Evolutionary conservation across 1,284 basidiomycete species (phyloP), one percentile per base, ranked within the genome.

Genomic region (Neonothopanus nambi): DNA sequence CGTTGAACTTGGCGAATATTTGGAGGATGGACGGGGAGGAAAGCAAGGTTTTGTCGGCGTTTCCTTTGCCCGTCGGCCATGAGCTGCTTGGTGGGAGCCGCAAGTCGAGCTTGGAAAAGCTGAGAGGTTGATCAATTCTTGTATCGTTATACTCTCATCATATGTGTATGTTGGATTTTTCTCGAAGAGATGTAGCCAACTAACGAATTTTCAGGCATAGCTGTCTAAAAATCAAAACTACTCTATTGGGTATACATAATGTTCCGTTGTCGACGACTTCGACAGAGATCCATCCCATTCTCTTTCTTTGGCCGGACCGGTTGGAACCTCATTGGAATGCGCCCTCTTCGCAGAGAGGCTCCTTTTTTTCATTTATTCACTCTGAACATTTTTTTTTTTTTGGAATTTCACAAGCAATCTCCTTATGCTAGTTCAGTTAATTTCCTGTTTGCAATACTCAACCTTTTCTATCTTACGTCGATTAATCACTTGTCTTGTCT

Each of bases 11-110:
- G 56, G 56, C 71, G 56, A 86, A 79, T 57, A 89, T 89, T 49
- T 88, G 85, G 86, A 74, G 73, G 51, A 60, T 88, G 43, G 84
- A 84, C 41, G 73, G 74, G 15, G 84, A 86, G 60, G 86, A 89
- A 66, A 80, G 73, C 59, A 80, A 79, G 59, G 72, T 71, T 17
- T 62, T 80, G n/a, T 71, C 72, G 30, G 70, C 71, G 3, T 71
- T 75, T 42, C 68, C 76, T 1, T 59, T 78, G 21, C 70, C 75
- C 4, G 68, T 69, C 47, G 60, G 63, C n/a, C 43, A 42, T 18
- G 30, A 47, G 7, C 18, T 33, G 12, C 18, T 33, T 13, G 43
- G 43, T 18, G 69, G 66, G 37, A 69, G 67, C 54, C 65, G 67
- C 58, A 73, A 66, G 48, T 63, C 28, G 46, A 74, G 68, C 40